phyloP scores from a whole-genome alignment of 257 asterid species.

The Forsythia viridissima region DNA sequence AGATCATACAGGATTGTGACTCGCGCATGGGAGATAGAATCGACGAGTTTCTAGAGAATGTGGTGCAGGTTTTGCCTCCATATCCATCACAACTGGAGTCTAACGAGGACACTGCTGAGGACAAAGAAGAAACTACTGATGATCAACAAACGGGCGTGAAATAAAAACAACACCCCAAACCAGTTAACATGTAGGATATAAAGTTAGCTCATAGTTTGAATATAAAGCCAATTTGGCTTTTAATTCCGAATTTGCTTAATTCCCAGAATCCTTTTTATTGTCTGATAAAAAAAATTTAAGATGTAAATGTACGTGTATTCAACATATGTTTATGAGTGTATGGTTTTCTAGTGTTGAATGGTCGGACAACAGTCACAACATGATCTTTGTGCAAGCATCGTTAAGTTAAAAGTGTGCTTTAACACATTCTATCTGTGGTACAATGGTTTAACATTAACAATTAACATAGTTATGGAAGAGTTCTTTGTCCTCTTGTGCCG shows the following conservation, averaged over 20 bases:
- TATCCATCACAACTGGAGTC: slow-evolving; percentile 41
- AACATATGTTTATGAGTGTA: not conserved
- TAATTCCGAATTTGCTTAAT: not conserved
- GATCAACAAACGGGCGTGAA: slow-evolving; percentile 11
- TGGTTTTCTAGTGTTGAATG: not conserved
- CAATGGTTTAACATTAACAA: not conserved
- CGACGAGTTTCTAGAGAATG: slow-evolving; percentile 40
- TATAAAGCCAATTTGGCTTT: not conserved
- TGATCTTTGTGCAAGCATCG: not conserved
- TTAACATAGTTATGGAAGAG: not conserved
- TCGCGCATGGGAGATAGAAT: slow-evolving; percentile 44
- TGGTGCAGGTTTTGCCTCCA: slow-evolving; percentile 52
- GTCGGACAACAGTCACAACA: not conserved
- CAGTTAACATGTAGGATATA: not conserved
- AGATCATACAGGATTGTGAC: slow-evolving; percentile 62
- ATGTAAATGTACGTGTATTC: not conserved
- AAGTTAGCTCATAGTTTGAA: not conserved
- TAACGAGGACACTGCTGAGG: slow-evolving; percentile 24
- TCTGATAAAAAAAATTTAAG: not conserved
- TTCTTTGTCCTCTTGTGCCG: not conserved
- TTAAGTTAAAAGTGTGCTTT: too few relatives aligned
- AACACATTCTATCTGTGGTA: not conserved
- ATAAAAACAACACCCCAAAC: not conserved
- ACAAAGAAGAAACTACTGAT: slow-evolving; percentile 20
- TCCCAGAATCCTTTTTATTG: not conserved